These are phyloP conservation scores for Botrytis cinerea DNA, from an alignment of 2,329 filamentous ascomycete species.

Conservation along the genomic window DNA sequence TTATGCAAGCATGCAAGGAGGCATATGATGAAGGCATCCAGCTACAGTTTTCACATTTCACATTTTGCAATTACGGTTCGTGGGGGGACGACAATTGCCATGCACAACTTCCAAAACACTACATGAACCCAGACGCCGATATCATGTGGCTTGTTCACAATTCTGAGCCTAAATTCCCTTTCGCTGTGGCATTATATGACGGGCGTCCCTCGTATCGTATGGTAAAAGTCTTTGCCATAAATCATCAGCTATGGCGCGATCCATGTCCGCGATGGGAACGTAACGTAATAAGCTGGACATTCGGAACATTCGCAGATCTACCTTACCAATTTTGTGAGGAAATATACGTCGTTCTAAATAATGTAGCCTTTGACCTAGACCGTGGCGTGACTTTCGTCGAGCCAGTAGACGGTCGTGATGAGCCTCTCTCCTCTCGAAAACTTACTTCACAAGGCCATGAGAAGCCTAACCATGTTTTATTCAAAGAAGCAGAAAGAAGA, in stretches of 20 bases:
- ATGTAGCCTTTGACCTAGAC: not conserved
- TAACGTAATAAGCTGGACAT: not conserved
- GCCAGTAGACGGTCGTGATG: not conserved
- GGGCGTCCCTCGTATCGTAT: not conserved
- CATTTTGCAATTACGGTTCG: not conserved
- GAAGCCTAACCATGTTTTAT: not conserved
- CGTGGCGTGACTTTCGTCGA: not conserved
- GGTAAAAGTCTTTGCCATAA: constrained; percentile 7
- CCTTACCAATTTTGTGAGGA: constrained; percentile 12
- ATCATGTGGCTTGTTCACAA: not conserved
- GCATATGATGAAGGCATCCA: constrained; percentile 3
- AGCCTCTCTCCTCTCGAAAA: not conserved
- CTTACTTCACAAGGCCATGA: not conserved
- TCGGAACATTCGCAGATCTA: not conserved
- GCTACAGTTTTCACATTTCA: constrained; percentile 7
- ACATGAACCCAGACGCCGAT: constrained; percentile 16
- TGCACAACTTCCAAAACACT: constrained; percentile 10
- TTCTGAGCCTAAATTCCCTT: not conserved
- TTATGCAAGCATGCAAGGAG: constrained; percentile 9
- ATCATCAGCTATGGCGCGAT: not conserved
- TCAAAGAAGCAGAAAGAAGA: not conserved
- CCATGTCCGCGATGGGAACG: not conserved
- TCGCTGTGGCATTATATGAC: not conserved
- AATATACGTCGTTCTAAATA: constrained; percentile 5
- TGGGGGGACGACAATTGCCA: not conserved